Evolutionary conservation across 352 stramenopile species (phyloP).

Genomic region (Phytophthora brassicae): DNA sequence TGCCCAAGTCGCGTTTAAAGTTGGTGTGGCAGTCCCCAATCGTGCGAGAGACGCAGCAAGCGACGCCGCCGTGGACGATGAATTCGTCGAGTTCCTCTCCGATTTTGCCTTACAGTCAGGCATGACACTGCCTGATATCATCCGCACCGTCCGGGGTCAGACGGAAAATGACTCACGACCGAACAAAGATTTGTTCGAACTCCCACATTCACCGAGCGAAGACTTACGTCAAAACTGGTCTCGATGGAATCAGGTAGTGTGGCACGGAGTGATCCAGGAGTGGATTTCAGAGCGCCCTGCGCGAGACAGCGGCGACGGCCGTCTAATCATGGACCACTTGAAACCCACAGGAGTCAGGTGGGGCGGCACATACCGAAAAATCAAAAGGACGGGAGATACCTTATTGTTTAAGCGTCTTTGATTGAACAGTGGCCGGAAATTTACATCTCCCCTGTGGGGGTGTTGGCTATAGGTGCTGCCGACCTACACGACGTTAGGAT

Average conservation of each 20-base stretch:
- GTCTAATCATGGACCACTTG: neutral
- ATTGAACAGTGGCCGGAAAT: neutral
- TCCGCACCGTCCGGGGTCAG: no score
- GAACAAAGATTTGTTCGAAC: neutral
- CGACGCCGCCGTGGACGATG: no score
- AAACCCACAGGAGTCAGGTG: neutral
- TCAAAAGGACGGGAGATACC: constrained; percentile 4
- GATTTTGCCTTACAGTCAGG: no score
- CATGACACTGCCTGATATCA: no score
- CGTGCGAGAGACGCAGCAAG: no score
- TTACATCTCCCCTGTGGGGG: neutral
- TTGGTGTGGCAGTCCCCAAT: no score
- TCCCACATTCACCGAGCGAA: neutral
- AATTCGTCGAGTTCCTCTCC: no score
- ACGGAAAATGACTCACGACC: no score
- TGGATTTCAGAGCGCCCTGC: neutral
- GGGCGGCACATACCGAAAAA: neutral
- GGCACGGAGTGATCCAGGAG: neutral
- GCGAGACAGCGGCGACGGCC: neutral
- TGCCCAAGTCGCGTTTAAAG: no score
- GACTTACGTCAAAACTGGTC: neutral
- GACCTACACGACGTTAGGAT: neutral
- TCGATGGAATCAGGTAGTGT: constrained; percentile 1
- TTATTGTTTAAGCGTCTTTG: neutral
- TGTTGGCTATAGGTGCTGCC: neutral